Evolutionary conservation across 345 rosid species (phyloP), one percentile per base, ranked within the genome.

Genomic region (Stellera chamaejasme): DNA sequence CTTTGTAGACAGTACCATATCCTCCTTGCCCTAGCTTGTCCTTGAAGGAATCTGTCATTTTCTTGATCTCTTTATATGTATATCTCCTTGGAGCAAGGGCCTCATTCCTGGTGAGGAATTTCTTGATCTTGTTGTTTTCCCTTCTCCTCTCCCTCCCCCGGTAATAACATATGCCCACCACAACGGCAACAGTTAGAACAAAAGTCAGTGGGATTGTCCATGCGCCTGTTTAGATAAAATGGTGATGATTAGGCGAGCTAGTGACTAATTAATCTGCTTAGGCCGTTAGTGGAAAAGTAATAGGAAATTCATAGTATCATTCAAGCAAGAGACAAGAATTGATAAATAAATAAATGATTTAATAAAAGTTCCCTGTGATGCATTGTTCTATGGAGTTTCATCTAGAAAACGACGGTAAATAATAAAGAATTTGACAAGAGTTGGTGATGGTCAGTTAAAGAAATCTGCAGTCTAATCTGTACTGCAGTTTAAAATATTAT

Each of bases 1-100:
- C 80, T 57, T 47, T 60, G 63, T 66, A 72, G 8, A 76, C 77
- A 16, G 32, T 47, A 3, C 70, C 75, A 36, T 54, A 69, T 1
- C 75, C 72, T 11, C 77, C 81, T n/a, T 61, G 36, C 2, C 81
- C 77, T 6, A 76, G 23, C 27, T 56, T 75, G 8, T 54, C 0
- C 0, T 1, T 10, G 41, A 76, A 72, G 15, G 61, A 52, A 12
- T 49, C 50, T 5, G 77, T 72, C 49, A 76, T 72, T 48, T 62
- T 72, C 48, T 52, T 61, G 23, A 76, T 36, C 2, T 66, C 63
- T 39, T 50, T 45, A 42, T 60, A 72, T 1, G 6, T 48, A 14
- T 48, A 66, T 11, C 56, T 13, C 8, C 54, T 46, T 3, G 68
- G 77, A 19, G 57, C 45, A 3, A 55, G 64, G 11, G 54, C 49